Conservation (phyloP, 2,329 filamentous ascomycete species). For the Trichoderma asperellum region DNA sequence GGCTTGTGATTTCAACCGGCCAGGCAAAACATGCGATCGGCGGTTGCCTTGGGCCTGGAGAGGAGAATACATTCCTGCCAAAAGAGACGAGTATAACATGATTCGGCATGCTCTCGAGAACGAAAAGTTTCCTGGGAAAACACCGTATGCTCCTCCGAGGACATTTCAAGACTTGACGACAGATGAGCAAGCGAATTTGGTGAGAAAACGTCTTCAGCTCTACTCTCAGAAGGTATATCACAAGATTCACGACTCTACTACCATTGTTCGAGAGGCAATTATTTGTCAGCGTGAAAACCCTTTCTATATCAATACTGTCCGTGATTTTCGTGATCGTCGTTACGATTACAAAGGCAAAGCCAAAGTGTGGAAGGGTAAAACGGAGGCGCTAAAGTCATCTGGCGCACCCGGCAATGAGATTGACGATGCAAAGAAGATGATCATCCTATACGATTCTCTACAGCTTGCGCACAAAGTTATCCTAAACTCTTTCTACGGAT, state of each 20-base stretch:
- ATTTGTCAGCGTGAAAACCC: conserved; percentile 98
- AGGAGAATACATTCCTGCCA: conserved; percentile 94
- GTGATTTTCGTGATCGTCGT: conserved; percentile 91
- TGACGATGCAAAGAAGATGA: conserved; percentile 98
- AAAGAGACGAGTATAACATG: conserved; percentile 99
- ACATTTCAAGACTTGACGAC: conserved; percentile 78
- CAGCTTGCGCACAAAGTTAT: conserved; percentile 99
- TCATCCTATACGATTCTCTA: conserved; percentile 90
- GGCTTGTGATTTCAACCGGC: conserved; percentile 96
- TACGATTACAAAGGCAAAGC: conserved; percentile 99
- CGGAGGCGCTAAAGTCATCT: conserved; percentile 79
- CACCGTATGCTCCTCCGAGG: conserved; percentile 68
- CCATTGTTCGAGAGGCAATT: conserved; percentile 91
- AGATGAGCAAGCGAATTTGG: conserved; percentile 79
- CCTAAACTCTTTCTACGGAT: conserved; percentile 98
- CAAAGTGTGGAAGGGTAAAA: conserved; percentile 98
- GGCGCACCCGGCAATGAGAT: conserved; percentile 77
- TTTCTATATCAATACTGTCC: conserved; percentile 96
- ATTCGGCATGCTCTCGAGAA: conserved; percentile 89
- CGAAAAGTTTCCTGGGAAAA: conserved; percentile 84
- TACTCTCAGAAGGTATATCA: conserved; percentile 99
- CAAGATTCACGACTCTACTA: conserved; percentile 95
- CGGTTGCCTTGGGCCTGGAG: conserved; percentile 96
- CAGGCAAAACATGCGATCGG: conserved; percentile 95
- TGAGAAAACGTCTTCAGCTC: conserved; percentile 85